Evolutionary conservation across 768 basidiomycete genomes (phyloP).

Genomic region (Psilocybe cubensis): DNA sequence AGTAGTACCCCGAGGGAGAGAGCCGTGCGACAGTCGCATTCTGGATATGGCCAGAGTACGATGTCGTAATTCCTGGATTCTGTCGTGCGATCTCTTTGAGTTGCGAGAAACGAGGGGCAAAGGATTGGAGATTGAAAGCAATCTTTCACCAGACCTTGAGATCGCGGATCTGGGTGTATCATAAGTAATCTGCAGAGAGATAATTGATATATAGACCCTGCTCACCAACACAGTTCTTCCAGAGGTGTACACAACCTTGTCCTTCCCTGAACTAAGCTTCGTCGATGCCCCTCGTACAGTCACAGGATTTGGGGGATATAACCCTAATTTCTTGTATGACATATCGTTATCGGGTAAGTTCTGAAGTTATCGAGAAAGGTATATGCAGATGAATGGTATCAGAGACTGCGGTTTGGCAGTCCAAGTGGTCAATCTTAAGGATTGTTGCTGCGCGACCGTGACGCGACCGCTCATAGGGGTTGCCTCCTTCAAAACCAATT

Average conservation of each 20-base stretch:
- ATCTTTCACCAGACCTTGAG: conserved; percentile 62
- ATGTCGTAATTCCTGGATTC: conserved; percentile 66
- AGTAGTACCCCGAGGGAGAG: conserved; percentile 94
- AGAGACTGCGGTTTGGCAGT: too few relatives aligned
- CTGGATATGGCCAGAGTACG: conserved; percentile 82
- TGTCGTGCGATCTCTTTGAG: conserved; percentile 26
- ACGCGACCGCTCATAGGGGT: conserved; percentile 20
- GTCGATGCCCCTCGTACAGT: conserved; percentile 36
- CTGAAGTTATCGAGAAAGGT: background rate
- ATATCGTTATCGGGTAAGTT: conserved; percentile 20
- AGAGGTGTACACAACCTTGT: conserved; percentile 85
- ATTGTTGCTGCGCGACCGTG: conserved; percentile 26
- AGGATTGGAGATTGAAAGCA: conserved; percentile 2
- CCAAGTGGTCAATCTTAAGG: conserved; percentile 1
- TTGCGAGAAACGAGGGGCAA: background rate
- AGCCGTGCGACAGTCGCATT: conserved; percentile 88
- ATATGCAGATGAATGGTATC: too few relatives aligned
- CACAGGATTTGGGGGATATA: conserved; percentile 69
- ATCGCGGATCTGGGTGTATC: conserved; percentile 71
- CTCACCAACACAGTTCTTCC: conserved; percentile 86
- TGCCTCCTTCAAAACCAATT: background rate
- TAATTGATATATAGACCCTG: conserved; percentile 9
- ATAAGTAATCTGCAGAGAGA: background rate
- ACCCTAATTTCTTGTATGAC: conserved; percentile 44
- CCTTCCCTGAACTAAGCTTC: conserved; percentile 51